phyloP scores from a whole-genome alignment of 208 protist species.

The Wallacemonas rigidus region DNA sequence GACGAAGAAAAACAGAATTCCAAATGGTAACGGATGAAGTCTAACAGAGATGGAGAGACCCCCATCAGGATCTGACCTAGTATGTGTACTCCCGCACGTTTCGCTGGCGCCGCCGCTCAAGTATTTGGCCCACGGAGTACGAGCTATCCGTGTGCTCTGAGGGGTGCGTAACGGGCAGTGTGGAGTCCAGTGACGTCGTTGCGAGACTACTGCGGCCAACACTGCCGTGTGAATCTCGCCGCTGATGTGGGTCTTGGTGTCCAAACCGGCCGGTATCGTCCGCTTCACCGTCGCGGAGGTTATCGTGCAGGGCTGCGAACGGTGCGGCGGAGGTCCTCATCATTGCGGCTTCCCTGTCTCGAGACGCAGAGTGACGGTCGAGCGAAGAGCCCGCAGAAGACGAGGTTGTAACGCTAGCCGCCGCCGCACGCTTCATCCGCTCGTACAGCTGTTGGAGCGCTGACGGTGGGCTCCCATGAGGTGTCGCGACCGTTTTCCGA shows the following conservation, averaged over 20 bases:
- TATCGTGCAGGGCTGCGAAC: constrained; percentile 1
- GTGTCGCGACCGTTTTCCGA: background rate
- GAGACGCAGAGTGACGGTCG: background rate
- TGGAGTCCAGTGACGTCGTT: constrained; percentile 7
- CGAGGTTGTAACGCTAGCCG: constrained; percentile 11
- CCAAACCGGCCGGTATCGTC: too few relatives aligned
- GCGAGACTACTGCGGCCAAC: background rate
- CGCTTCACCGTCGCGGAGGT: background rate
- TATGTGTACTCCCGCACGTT: constrained; percentile 9
- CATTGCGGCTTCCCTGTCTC: background rate
- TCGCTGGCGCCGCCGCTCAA: background rate
- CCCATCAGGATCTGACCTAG: background rate
- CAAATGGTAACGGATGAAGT: background rate
- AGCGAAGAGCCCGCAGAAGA: constrained; percentile 8
- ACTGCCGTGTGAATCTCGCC: background rate
- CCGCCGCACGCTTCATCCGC: constrained; percentile 14
- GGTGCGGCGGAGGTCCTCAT: background rate
- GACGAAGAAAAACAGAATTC: background rate
- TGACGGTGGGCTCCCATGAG: background rate
- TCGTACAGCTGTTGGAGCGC: constrained; percentile 15
- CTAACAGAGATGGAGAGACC: background rate
- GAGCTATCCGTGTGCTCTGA: constrained; percentile 11
- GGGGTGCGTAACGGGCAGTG: background rate
- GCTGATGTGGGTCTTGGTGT: background rate
- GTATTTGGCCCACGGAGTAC: constrained; percentile 5